Evolutionary conservation across 495 filamentous ascomycete genomes (phyloP).

Genomic region (Talaromyces adpressus): DNA sequence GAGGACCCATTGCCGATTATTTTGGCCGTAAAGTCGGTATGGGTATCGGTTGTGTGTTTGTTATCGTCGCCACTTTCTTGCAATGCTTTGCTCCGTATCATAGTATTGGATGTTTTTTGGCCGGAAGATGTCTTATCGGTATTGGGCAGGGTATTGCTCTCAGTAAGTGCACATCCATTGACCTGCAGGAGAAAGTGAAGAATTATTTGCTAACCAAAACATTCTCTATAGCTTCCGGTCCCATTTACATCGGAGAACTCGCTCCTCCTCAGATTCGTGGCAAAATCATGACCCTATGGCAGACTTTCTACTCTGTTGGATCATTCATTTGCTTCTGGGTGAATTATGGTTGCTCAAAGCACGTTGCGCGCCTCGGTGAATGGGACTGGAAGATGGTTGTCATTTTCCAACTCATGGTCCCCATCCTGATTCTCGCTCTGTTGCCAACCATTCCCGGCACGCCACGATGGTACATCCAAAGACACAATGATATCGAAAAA

Average conservation of each 20-base stretch:
- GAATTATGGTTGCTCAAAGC: constrained; percentile 47
- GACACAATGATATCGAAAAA: constrained; percentile 44
- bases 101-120: constrained; percentile 53
- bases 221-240: constrained; percentile 36
- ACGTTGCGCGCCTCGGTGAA: constrained; percentile 43
- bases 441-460: constrained; percentile 52
- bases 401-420: constrained; percentile 55
- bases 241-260: constrained; percentile 57
- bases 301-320: constrained; percentile 59
- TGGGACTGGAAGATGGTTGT: constrained; percentile 60
- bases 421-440: constrained; percentile 41
- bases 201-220: background rate
- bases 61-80: constrained; percentile 56
- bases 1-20: constrained; percentile 49
- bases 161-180: constrained; percentile 32
- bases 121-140: constrained; percentile 55
- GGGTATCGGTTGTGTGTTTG: constrained; percentile 47
- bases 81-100: constrained; percentile 50
- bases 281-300: constrained; percentile 62
- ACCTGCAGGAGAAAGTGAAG: background rate
- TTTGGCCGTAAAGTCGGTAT: constrained; percentile 53
- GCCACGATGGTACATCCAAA: constrained; percentile 53
- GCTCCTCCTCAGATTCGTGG: constrained; percentile 53
- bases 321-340: constrained; percentile 60
- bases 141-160: constrained; percentile 58